These are phyloP conservation scores for Hippophae gyantsensis DNA, from an alignment of 306 rosid species.

Conservation along the genomic window DNA sequence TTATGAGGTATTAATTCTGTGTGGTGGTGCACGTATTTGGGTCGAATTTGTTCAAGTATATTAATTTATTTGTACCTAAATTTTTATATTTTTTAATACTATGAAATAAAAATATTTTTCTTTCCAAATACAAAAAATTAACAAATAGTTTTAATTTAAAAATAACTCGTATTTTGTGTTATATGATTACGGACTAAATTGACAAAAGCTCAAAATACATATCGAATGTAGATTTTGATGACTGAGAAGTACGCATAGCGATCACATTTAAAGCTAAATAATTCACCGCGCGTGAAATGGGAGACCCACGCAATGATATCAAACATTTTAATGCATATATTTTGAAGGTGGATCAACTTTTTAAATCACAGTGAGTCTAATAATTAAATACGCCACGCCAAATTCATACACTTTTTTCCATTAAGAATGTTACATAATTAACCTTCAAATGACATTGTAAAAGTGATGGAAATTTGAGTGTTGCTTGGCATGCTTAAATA, in stretches of 20 bases:
- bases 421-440: slow-evolving; percentile 22
- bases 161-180: too few species aligned
- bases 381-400: slow-evolving; percentile 33
- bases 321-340: slow-evolving; percentile 38
- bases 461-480: slow-evolving; percentile 20
- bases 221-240: slow-evolving; percentile 11
- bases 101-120: too few species aligned
- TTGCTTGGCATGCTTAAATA: slow-evolving; percentile 34
- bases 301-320: slow-evolving; percentile 32
- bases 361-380: slow-evolving; percentile 9
- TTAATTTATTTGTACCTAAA: too few species aligned
- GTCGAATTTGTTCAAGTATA: too few species aligned
- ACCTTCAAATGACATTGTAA: slow-evolving; percentile 8
- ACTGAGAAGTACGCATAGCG: slow-evolving; percentile 28
- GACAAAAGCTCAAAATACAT: too few species aligned
- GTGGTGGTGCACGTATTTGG: too few species aligned
- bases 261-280: slow-evolving; percentile 10
- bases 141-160: too few species aligned
- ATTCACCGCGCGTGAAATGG: slow-evolving; percentile 27
- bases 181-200: too few species aligned
- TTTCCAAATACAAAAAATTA: too few species aligned
- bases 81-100: too few species aligned
- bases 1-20: too few species aligned
- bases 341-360: slow-evolving; percentile 12
- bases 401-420: slow-evolving; percentile 18